Base-by-base conservation (phyloP, 176 grass and related monocot species). In the Raddia guianensis region DNA sequence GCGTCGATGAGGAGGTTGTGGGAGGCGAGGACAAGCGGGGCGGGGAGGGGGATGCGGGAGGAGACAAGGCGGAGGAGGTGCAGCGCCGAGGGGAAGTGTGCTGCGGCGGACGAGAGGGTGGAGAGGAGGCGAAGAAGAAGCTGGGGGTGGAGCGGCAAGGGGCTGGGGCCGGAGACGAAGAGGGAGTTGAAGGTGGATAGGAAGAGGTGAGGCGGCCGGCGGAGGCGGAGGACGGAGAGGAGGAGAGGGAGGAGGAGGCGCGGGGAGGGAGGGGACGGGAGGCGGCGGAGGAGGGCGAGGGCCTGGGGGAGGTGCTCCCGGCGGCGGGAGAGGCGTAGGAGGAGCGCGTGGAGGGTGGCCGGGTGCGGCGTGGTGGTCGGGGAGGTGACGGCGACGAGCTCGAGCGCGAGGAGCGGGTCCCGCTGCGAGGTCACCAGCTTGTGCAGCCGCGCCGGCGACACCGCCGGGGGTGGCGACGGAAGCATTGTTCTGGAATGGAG, bases 1-100 rank as follows among this genome's bases (percentile, higher is more conserved):
- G 91, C 89, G 7, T 88, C 80, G 49, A 97, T 94, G 52, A 97
- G 89, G 8, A 90, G 75, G 54, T 92, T 94, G 85, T 94, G 88
- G 34, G 94, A 76, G 12, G 83, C 87, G 83, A 92, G 87, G 46
- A 90, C 79, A 52, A 94, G 80, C 71, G 86, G 78, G 14, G 47
- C 45, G 42, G 83, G 72, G 12, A 90, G 84, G 53, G 81, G 63
- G 15, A 94, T 66, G 69, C 69, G 70, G 70, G 86, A 85, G 13
- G 85, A 86, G 18, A 88, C 76, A n/a, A 76, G 72, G 18, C 87
- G 87, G 5, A 92, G 91, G 46, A 89, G 82, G 61, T 83, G 87
- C 0, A 82, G 79, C 35, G 86, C 82, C 11, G 79, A 87, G 0
- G 91, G 82, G 75, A 94, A 87, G 79, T 87, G 58, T 43, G 91